Percentiles rank a stretch among this genome's conserved stretches.
Evolutionary conservation across 1,284 basidiomycete genomes (phyloP).

Genomic region (Pseudozyma sp.): DNA sequence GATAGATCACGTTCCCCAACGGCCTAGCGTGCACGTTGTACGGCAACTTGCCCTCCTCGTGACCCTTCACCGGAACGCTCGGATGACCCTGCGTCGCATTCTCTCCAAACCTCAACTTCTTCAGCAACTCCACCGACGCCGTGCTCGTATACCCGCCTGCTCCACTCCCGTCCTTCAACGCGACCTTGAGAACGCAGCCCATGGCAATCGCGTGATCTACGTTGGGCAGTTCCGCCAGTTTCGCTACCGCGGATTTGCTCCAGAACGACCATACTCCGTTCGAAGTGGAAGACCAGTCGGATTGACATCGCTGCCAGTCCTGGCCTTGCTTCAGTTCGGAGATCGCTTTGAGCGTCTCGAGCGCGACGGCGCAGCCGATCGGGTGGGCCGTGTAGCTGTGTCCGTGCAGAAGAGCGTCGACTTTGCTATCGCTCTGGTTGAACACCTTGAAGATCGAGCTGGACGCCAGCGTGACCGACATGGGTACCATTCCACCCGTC

Average conservation of each 20-base stretch:
- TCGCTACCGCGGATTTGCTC: conserved; percentile 79
- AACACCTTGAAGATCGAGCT: conserved; percentile 85
- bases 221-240: conserved; percentile 74
- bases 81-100: conserved; percentile 35
- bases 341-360: conserved; percentile 79
- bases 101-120: conserved; percentile 38
- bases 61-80: conserved; percentile 14
- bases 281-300: conserved; percentile 69
- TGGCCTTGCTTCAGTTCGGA: conserved; percentile 71
- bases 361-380: conserved; percentile 86
- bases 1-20: conserved; percentile 90
- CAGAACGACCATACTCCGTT: conserved; percentile 84
- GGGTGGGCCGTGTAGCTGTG: conserved; percentile 79
- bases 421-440: conserved; percentile 77
- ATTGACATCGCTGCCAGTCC: conserved; percentile 74
- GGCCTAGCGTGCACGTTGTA: conserved; percentile 88
- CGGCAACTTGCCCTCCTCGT: conserved; percentile 48
- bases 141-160: conserved; percentile 70
- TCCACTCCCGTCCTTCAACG: conserved; percentile 75
- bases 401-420: conserved; percentile 88
- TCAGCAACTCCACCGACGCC: conserved; percentile 41
- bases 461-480: conserved; percentile 81
- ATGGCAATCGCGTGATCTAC: conserved; percentile 86
- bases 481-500: conserved; percentile 90
- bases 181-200: conserved; percentile 87